Conservation (phyloP, 371 early-diverging fungal species). For the Mucor racemosus region DNA sequence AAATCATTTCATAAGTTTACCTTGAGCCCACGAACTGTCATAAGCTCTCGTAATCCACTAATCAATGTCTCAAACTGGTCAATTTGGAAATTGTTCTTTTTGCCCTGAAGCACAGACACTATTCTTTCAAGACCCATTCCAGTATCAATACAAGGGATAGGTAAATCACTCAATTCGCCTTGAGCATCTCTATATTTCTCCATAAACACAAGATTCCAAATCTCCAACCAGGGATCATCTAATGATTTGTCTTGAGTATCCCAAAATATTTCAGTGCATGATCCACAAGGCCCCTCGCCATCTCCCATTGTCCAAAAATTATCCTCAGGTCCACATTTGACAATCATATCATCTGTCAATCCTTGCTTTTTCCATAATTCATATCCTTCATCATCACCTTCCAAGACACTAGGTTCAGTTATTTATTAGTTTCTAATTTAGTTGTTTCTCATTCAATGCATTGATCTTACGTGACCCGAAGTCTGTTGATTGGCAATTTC, state of each 20-base stretch:
- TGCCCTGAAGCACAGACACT: slow-evolving; percentile 66
- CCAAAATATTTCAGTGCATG: slow-evolving; percentile 85
- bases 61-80: slow-evolving; percentile 66
- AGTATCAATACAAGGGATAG: slow-evolving; percentile 75
- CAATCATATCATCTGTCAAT: slow-evolving; percentile 64
- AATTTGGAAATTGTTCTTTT: slow-evolving; percentile 73
- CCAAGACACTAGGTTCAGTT: slow-evolving; percentile 56
- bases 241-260: slow-evolving; percentile 63
- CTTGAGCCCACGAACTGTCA: slow-evolving; percentile 40
- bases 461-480: slow-evolving; percentile 68
- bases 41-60: slow-evolving; percentile 44
- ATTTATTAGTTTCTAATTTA: neutral
- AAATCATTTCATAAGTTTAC: slow-evolving; percentile 13
- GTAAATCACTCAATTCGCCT: slow-evolving; percentile 59
- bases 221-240: slow-evolving; percentile 72
- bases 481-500: slow-evolving; percentile 58
- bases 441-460: neutral
- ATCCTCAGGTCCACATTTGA: slow-evolving; percentile 64
- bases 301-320: slow-evolving; percentile 90
- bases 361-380: slow-evolving; percentile 71
- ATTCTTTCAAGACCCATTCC: slow-evolving; percentile 86
- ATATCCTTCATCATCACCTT: slow-evolving; percentile 68
- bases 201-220: slow-evolving; percentile 91
- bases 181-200: slow-evolving; percentile 65
- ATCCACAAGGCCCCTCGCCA: slow-evolving; percentile 83